Evolutionary conservation across 2,329 filamentous ascomycete species (phyloP), one percentile per base, ranked within the genome.

Genomic region (Alternaria incomplexa): DNA sequence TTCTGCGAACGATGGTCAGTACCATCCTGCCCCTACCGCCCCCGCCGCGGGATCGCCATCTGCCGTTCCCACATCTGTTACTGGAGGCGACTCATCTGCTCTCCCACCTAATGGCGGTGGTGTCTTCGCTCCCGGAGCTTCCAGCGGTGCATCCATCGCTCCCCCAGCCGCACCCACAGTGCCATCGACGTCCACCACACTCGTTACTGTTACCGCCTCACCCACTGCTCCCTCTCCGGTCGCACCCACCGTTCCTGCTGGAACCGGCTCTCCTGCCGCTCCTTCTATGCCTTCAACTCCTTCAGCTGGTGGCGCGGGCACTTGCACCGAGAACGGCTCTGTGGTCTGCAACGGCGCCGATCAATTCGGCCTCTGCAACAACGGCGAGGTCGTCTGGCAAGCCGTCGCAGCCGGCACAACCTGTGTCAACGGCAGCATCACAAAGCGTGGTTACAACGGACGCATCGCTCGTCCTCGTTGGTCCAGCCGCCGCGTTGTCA

Each of bases 291-390:
- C 67, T 23, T 61, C 67, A 1, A 55, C 32, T 1, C 62, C 62
- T 32, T 54, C 71, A 40, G 53, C 61, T 26, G 65, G 68, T 15
- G 64, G 68, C 20, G 56, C 61, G 7, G 53, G 64, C 23, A 71
- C 77, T 28, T 76, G 73, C 71, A 66, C 68, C 13, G 66, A 67
- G 15, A 73, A 81, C 40, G 81, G 81, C 56, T 76, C 77, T 9
- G 62, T 80, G 20, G 68, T 80, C 30, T 84, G 82, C 76, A 81
- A 81, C 52, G 79, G 81, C 43, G 43, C 74, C 7, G 69, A 56
- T 6, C 71, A 81, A 56, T 84, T 82, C 53, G 82, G 81, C 32
- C 70, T 84, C 53, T 83, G 81, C 75, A 79, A 82, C 68, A 72
- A 79, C 56, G 82, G 82, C 58, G 63, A 70, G 5, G 77, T 83